Conservation (phyloP, 495 filamentous ascomycete species). For the Penicillium tannophilum region DNA sequence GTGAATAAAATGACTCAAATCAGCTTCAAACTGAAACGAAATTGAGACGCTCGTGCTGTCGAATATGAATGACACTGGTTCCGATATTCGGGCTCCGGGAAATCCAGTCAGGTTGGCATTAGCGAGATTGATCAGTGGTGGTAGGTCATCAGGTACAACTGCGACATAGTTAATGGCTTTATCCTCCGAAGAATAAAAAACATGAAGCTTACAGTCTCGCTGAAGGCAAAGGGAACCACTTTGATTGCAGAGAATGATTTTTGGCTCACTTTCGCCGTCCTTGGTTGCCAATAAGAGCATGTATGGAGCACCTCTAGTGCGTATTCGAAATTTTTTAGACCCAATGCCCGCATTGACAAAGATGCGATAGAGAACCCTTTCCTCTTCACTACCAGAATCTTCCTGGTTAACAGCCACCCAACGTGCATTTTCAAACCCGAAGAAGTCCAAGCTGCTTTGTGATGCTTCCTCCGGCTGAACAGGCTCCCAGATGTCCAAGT, state of each 20-base stretch:
- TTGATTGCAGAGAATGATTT: constrained; percentile 46
- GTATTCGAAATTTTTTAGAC: constrained; percentile 38
- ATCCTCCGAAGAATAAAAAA: background rate
- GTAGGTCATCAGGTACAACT: constrained; percentile 28
- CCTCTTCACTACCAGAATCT: constrained; percentile 43
- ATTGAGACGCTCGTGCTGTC: constrained; percentile 32
- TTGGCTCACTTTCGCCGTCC: constrained; percentile 45
- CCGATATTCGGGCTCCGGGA: constrained; percentile 25
- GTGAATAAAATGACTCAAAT: constrained; percentile 36
- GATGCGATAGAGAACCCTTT: constrained; percentile 41
- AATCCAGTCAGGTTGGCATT: constrained; percentile 20
- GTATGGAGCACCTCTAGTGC: constrained; percentile 44
- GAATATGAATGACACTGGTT: constrained; percentile 38
- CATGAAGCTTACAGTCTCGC: constrained; percentile 34
- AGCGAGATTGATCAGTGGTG: constrained; percentile 22
- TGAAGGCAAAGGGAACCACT: constrained; percentile 43
- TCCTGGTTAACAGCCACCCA: constrained; percentile 43
- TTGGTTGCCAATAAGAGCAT: constrained; percentile 42
- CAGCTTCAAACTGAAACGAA: constrained; percentile 35
- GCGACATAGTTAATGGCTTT: background rate
- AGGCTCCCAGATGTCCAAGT: constrained; percentile 42
- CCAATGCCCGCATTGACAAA: constrained; percentile 49
- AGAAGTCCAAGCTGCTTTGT: constrained; percentile 19
- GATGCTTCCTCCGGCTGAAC: constrained; percentile 38
- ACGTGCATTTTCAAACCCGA: constrained; percentile 31